These are phyloP conservation scores for Alternaria sp. DNA, from an alignment of 2,329 filamentous ascomycete genomes.

Conservation along the genomic window DNA sequence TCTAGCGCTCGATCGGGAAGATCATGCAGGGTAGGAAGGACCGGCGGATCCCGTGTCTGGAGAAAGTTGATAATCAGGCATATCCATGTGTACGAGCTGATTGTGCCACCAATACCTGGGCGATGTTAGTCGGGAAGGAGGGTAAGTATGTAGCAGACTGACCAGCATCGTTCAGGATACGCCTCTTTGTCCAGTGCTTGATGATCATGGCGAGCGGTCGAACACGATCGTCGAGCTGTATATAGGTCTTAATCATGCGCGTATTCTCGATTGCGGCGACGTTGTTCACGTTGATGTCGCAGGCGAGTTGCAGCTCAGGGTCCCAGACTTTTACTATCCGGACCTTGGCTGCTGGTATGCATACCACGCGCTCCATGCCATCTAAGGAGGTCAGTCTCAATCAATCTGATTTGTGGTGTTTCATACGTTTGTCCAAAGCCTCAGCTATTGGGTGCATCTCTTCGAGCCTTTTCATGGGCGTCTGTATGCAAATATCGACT, in stretches of 20 bases:
- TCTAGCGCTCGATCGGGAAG: conserved; percentile 69
- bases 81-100: conserved; percentile 99
- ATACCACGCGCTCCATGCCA: conserved; percentile 96
- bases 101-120: conserved; percentile 82
- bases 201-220: conserved; percentile 94
- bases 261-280: conserved; percentile 95
- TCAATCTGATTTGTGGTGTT: not conserved
- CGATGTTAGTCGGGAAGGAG: conserved; percentile 26
- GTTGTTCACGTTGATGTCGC: conserved; percentile 99
- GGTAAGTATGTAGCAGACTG: conserved; percentile 53
- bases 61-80: conserved; percentile 97
- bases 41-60: conserved; percentile 83
- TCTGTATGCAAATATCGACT: conserved; percentile 99
- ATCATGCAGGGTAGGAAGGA: conserved; percentile 87
- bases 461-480: conserved; percentile 85
- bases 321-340: conserved; percentile 99
- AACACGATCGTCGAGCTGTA: conserved; percentile 90
- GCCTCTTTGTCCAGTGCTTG: conserved; percentile 94
- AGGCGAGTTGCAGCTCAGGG: conserved; percentile 85
- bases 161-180: conserved; percentile 97
- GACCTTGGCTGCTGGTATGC: conserved; percentile 93
- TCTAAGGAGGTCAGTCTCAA: conserved; percentile 64
- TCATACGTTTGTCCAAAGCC: conserved; percentile 82
- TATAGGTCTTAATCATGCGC: conserved; percentile 96
- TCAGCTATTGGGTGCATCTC: conserved; percentile 91